Evolutionary conservation across 768 basidiomycete genomes (phyloP), one percentile per base, ranked within the genome.

Genomic region (Roridomyces roridus): DNA sequence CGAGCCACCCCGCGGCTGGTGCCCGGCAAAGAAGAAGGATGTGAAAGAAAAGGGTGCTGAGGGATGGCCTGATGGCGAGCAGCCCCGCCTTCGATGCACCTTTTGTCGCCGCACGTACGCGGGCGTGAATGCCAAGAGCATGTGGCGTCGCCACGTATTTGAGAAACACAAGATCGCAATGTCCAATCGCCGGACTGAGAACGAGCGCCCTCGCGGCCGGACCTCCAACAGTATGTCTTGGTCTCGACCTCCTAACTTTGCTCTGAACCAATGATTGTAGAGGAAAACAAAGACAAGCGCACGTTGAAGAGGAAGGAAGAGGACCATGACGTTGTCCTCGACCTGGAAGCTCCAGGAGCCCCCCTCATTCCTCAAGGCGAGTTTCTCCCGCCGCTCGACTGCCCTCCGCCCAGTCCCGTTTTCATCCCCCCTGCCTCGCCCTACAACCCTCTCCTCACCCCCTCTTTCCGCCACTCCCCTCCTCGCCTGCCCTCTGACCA

Each of bases 131-230:
- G 92, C 91, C 6, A 92, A 93, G 73, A 92, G 91, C 67, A 94
- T 94, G 91, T 94, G 91, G 91, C 77, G 91, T 56, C 80, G 91
- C 43, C 91, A 94, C 70, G 91, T 94, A 26, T 92, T 88, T 60
- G 92, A 94, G 73, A 92, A 93, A 67, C 91, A 94, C 70, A 92
- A 91, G 72, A 90, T 94, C 66, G 89, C 91, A 35, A 93, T 94
- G 92, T 81, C 90, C 34, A 94, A 94, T 65, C 81, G 92, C 28
- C 85, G 92, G 49, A 92, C 91, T 60, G 85, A 80, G 46, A 76
- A 76, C 45, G 88, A 90, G 45, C 80, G 84, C 44, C 81, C 80
- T 56, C 82, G 89, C 29, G 84, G 86, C 28, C 83, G 89, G 37
- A 78, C 80, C 17, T 79, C 85, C 43, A 85, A 82, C 60, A 88